Percentiles rank a stretch among this genome's conserved stretches.
These are phyloP conservation scores for Fusarium equiseti DNA, from an alignment of 2,329 filamentous ascomycete species.

Conservation along the genomic window DNA sequence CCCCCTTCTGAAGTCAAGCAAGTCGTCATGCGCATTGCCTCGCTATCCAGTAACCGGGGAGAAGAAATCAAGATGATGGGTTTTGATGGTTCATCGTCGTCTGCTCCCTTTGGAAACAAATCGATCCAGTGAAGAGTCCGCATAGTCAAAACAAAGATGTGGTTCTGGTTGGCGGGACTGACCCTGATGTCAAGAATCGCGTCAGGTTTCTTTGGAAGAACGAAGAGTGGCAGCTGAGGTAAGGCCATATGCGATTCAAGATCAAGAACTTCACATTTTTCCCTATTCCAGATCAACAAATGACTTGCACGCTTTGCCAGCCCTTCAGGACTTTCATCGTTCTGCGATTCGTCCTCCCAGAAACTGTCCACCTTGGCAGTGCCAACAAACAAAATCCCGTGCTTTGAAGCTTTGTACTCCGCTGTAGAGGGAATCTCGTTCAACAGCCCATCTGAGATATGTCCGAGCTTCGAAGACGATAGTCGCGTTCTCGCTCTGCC, in stretches of 20 bases:
- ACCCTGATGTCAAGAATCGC: conserved; percentile 67
- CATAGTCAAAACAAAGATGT: conserved; percentile 71
- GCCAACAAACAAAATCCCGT: conserved; percentile 60
- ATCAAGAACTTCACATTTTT: conserved; percentile 53
- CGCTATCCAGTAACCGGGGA: conserved; percentile 47
- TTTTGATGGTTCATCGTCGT: conserved; percentile 20
- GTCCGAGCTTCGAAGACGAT: conserved; percentile 56
- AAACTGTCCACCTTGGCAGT: conserved; percentile 38
- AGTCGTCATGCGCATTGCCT: conserved; percentile 49
- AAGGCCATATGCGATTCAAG: conserved; percentile 50
- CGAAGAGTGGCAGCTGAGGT: conserved; percentile 46
- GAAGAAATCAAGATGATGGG: conserved; percentile 48
- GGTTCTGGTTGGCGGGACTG: conserved; percentile 60
- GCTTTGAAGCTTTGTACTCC: conserved; percentile 51
- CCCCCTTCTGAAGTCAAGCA: conserved; percentile 43
- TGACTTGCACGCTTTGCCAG: conserved; percentile 39
- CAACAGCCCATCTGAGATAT: conserved; percentile 57
- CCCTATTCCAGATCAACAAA: conserved; percentile 55
- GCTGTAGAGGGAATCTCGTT: conserved; percentile 50
- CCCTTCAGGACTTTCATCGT: conserved; percentile 8
- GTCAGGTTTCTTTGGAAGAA: conserved; percentile 48
- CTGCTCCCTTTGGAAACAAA: conserved; percentile 45
- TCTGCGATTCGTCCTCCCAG: conserved; percentile 33
- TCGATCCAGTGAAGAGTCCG: conserved; percentile 63
- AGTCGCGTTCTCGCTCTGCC: conserved; percentile 54